Base-by-base conservation (phyloP, 1,139 yeast genomes). In the Lodderomyces oxycetoniae region DNA sequence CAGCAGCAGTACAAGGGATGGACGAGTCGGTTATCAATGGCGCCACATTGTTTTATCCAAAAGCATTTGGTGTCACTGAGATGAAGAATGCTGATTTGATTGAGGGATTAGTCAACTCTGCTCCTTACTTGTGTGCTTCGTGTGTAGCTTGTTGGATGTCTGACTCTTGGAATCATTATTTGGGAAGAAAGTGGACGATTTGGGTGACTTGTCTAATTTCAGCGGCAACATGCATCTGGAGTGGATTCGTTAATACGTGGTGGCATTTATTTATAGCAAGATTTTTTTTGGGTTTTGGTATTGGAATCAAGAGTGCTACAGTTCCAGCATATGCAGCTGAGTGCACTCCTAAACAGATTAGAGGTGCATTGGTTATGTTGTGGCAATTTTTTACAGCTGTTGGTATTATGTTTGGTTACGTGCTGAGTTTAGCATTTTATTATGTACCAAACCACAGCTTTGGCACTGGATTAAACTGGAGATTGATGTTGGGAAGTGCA, bases 1-100 rank as follows among this genome's bases (percentile, higher is more conserved):
- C 93, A 35, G 96, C 95, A 14, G 85, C 89, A 6, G 89, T 87
- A 24, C 95, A 86, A 57, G 96, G 96, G 50, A 85, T 86, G 87
- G 96, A 86, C 56, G 95, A 86, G 55, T 72, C 93, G 1, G 95
- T 85, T 15, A 74, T 83, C 39, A 84, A 85, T 49, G 96, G 95
- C 44, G 95, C 95, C 7, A 74, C 79, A 37, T 59, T 85, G 32
- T 80, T 77, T 51, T 84, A 79, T 56, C 86, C 89, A 4, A 47
- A 49, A 2, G 55, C 54, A 1, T 67, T 83, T 52, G 79, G 77
- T 1, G 65, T 81, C 19, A 24, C 16, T 15, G 11, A 25, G 17
- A 35, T 35, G 38, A 62, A 67, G 23, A 66, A 80, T 49, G 71
- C 75, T 30, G 77, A 76, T 39, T 79, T 89, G 78, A 53, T 85